Percentiles rank a stretch among this genome's conserved stretches.
phyloP scores from a whole-genome alignment of 805 yeast genomes.

The Candida quercuum region DNA sequence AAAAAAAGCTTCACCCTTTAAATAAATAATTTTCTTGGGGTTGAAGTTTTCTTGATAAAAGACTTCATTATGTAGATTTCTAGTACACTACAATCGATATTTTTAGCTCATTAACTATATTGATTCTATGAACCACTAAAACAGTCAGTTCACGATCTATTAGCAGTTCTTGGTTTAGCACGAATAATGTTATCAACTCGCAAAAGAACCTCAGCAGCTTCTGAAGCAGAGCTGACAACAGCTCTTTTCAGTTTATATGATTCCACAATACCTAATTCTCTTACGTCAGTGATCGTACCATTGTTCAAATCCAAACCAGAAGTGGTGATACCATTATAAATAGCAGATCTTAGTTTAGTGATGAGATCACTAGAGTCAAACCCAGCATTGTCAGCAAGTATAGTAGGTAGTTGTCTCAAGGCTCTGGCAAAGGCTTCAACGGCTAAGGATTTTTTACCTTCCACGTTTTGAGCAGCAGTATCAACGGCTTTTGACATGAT shows the following conservation, averaged over 20 bases:
- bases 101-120: background rate
- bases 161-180: constrained; percentile 97
- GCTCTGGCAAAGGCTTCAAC: constrained; percentile 90
- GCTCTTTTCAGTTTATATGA: constrained; percentile 88
- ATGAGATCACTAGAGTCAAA: constrained; percentile 90
- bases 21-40: too few species aligned
- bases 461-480: constrained; percentile 89
- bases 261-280: constrained; percentile 89
- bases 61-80: too few species aligned
- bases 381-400: constrained; percentile 96
- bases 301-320: constrained; percentile 84
- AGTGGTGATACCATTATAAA: constrained; percentile 83
- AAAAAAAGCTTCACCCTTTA: too few species aligned
- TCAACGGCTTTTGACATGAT: constrained; percentile 97
- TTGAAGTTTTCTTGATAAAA: too few species aligned
- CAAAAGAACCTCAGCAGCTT: constrained; percentile 92
- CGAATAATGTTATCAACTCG: constrained; percentile 96
- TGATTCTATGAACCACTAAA: background rate
- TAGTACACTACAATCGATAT: too few species aligned
- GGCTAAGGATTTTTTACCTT: constrained; percentile 91
- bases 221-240: constrained; percentile 93
- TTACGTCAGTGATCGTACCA: constrained; percentile 89
- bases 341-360: constrained; percentile 79
- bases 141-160: constrained; percentile 44
- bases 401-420: constrained; percentile 89